Base-by-base conservation (phyloP, 371 early-diverging fungal species). In the Chytridium lagenaria region DNA sequence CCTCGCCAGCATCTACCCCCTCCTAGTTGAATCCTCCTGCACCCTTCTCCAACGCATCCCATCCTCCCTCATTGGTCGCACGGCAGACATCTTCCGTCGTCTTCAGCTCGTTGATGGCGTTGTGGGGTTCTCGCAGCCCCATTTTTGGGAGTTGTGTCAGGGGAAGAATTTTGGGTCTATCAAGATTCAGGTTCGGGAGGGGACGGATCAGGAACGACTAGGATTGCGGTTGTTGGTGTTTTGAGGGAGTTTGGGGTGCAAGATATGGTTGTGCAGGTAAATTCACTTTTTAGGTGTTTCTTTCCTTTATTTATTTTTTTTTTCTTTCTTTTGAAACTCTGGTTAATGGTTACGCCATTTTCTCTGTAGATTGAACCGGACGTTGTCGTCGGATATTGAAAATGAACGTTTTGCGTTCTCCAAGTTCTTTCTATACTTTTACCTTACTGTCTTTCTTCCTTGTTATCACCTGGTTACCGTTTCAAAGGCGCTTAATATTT, bases 1-100 rank as follows among this genome's bases (percentile, higher is more conserved):
- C 36, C 91, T 97, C 71, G 77, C 89, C 67, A 91, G 91, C 30
- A 94, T 94, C 2, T 87, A 94, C 65, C 97, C 98, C 0, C 85
- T 98, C 33, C 90, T 98, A 57, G 84, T 84, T 50, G 84, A 88
- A 66, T 90, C 93, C 5, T 86, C 90, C 22, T 28, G 59, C 61
- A 73, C 73, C 7, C 79, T 84, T 1, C 73, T 82, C 5, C 85
- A 84, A 65, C 67, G 82, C 5, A 74, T 77, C 16, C 85, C 85
- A 26, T 37, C 19, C 2, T 61, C 44, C 0, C 26, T 82, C 15
- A 77, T 80, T 19, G 37, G 51, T 1, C 33, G 68, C 19, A 39
- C 74, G 19, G 40, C 66, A 3, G 74, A 68, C 15, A 77, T 70
- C 34, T 78, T 71, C 55, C 55, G 76, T 22, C 73, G 78, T 76